Conservation (phyloP, 768 basidiomycete species). For the Tricholoma sp. region DNA sequence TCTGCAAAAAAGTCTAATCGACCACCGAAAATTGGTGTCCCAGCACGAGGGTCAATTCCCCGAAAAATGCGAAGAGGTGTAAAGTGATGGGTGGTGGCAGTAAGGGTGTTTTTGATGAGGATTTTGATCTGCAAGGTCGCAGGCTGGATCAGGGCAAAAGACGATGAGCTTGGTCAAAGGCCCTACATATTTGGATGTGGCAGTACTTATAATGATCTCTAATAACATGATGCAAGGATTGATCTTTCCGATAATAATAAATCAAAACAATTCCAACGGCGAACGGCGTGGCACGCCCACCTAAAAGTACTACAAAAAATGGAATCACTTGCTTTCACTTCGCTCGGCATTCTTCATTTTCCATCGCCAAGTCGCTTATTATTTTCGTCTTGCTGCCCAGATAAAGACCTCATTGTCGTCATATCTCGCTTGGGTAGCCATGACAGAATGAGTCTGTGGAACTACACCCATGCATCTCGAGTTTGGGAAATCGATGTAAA, state of each 20-base stretch:
- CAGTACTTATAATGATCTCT: too few relatives aligned
- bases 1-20: constrained; percentile 77
- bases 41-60: constrained; percentile 23
- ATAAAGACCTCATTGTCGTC: constrained; percentile 74
- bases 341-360: constrained; percentile 53
- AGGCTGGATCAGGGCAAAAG: not conserved
- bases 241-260: not conserved
- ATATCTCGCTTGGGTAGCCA: constrained; percentile 62
- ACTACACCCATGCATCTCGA: constrained; percentile 65
- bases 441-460: constrained; percentile 76
- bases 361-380: constrained; percentile 56
- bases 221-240: not conserved
- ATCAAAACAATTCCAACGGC: not conserved
- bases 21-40: constrained; percentile 70
- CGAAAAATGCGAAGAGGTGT: constrained; percentile 29
- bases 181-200: too few relatives aligned
- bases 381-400: constrained; percentile 70
- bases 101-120: constrained; percentile 51
- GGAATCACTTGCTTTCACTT: constrained; percentile 46
- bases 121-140: constrained; percentile 43
- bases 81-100: constrained; percentile 28
- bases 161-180: not conserved
- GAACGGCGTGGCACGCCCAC: too few relatives aligned
- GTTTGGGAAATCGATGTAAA: constrained; percentile 79
- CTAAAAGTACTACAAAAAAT: constrained; percentile 18